A percentile compares a stretch with the other conserved stretches of the same genome.
These are phyloP conservation scores for Knoxdaviesia proteae DNA, from an alignment of 2,329 filamentous ascomycete genomes.

Conservation along the genomic window DNA sequence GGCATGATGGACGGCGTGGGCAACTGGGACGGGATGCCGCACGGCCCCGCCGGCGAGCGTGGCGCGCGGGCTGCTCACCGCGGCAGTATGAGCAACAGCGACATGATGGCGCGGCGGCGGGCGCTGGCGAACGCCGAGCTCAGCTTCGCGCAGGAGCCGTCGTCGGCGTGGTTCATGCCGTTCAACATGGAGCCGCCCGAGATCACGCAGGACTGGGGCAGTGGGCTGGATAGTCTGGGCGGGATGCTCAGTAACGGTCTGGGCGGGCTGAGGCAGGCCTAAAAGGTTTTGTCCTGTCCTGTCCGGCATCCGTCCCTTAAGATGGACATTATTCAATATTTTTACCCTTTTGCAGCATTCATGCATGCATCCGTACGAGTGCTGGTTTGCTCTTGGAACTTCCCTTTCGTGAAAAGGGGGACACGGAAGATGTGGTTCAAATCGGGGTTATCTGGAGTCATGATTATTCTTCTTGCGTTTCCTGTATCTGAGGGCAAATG, in stretches of 20 bases:
- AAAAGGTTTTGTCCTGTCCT: background rate
- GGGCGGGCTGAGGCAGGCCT: constrained; percentile 11
- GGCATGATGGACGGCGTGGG: constrained; percentile 8
- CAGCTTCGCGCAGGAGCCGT: constrained; percentile 21
- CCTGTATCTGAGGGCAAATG: too few species aligned
- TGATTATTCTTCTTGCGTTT: too few species aligned
- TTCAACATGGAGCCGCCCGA: constrained; percentile 74
- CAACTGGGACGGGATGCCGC: constrained; percentile 20
- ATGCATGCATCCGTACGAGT: background rate
- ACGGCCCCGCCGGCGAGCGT: background rate
- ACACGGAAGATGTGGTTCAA: background rate
- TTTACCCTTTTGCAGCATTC: background rate
- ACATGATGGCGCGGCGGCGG: constrained; percentile 4
- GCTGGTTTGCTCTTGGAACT: background rate
- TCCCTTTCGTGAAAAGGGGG: background rate
- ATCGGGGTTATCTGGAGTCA: too few species aligned
- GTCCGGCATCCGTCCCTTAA: background rate
- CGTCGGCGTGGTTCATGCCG: constrained; percentile 74
- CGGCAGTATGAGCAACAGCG: background rate
- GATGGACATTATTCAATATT: background rate
- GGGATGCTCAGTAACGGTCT: constrained; percentile 21
- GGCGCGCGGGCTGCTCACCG: constrained; percentile 6
- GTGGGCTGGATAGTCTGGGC: constrained; percentile 25
- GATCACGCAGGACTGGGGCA: constrained; percentile 24
- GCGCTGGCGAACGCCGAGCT: constrained; percentile 2